A percentile compares a stretch with the other conserved stretches of the same genome.
phyloP scores from a whole-genome alignment of 2,329 filamentous ascomycete species.

The Macrophomina pseudophaseolina region DNA sequence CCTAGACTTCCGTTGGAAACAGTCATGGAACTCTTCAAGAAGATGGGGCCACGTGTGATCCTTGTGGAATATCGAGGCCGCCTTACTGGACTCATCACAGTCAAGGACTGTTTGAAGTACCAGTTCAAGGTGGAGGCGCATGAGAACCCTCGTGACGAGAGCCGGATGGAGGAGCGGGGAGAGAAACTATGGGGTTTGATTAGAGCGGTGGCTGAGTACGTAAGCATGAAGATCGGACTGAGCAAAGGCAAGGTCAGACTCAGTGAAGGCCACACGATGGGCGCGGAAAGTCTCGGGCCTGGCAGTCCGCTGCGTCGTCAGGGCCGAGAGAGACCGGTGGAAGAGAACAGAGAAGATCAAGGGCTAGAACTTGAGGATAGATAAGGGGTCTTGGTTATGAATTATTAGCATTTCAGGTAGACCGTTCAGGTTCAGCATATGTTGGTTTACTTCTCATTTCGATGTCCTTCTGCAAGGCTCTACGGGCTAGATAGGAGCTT shows the following conservation, averaged over 20 bases:
- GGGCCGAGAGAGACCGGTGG: neutral
- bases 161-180: conserved; percentile 19
- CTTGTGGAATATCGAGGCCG: conserved; percentile 88
- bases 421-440: neutral
- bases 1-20: conserved; percentile 91
- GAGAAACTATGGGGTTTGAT: conserved; percentile 24
- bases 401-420: neutral
- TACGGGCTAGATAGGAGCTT: neutral
- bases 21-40: conserved; percentile 98
- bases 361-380: conserved; percentile 22
- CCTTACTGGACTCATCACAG: conserved; percentile 84
- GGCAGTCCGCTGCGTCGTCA: neutral
- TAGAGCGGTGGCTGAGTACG: conserved; percentile 19
- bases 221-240: conserved; percentile 13
- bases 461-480: neutral
- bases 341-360: conserved; percentile 17
- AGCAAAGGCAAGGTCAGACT: conserved; percentile 24
- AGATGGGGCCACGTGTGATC: conserved; percentile 93
- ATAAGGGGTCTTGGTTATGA: neutral
- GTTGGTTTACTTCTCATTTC: neutral
- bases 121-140: conserved; percentile 94
- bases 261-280: conserved; percentile 15
- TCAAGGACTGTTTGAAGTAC: conserved; percentile 96
- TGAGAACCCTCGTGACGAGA: conserved; percentile 58
- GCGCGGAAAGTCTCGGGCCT: neutral